Conservation (phyloP, 2,329 filamentous ascomycete species). For the Penicillium digitatum region DNA sequence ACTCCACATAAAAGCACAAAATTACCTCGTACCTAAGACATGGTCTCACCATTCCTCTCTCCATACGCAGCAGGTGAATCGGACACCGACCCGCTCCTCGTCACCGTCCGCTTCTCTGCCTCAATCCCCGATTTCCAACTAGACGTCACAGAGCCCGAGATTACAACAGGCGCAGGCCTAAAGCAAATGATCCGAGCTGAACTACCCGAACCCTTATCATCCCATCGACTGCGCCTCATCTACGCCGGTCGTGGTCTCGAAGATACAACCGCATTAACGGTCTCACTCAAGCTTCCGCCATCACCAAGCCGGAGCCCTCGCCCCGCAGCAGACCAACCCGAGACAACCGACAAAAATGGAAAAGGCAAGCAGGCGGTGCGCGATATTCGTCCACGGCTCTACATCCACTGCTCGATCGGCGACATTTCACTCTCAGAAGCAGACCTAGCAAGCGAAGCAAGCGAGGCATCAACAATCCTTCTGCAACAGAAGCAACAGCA, state of each 20-base stretch:
- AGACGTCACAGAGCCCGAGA: conserved; percentile 63
- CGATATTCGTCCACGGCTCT: conserved; percentile 58
- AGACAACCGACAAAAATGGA: conserved; percentile 16
- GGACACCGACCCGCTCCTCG: conserved; percentile 51
- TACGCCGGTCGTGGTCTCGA: conserved; percentile 81
- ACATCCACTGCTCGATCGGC: conserved; percentile 91
- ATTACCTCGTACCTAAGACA: conserved; percentile 7
- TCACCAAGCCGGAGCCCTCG: conserved; percentile 48
- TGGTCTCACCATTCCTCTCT: conserved; percentile 17
- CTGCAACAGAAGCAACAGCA: conserved; percentile 17
- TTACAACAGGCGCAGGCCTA: conserved; percentile 70
- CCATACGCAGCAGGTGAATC: conserved; percentile 11
- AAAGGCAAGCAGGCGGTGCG: conserved; percentile 67
- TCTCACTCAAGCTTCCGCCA: conserved; percentile 62
- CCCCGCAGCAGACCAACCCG: conserved; percentile 15
- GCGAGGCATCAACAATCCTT: conserved; percentile 29
- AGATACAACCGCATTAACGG: conserved; percentile 65
- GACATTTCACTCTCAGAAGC: conserved; percentile 62
- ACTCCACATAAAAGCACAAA: not conserved
- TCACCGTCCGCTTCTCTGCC: conserved; percentile 87
- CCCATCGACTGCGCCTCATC: conserved; percentile 78
- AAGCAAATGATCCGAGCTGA: conserved; percentile 76
- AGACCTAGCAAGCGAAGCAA: conserved; percentile 67
- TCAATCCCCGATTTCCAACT: conserved; percentile 79
- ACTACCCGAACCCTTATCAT: conserved; percentile 59